phyloP scores from a whole-genome alignment of 2,329 filamentous ascomycete genomes.

The Paecilomyces sp. region DNA sequence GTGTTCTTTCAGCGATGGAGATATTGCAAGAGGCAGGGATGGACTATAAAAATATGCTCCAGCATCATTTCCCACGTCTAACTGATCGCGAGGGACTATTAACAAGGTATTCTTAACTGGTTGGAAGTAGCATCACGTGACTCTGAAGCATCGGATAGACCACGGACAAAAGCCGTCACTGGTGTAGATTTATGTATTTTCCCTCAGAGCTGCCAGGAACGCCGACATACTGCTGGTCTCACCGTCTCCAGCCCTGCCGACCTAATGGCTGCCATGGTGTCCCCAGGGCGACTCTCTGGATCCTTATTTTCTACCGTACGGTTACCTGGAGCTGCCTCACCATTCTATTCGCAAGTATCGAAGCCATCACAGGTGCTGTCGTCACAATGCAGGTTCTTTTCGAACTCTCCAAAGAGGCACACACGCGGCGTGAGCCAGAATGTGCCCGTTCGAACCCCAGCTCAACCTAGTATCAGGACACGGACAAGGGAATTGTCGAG shows the following conservation, averaged over 20 bases:
- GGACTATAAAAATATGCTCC: neutral
- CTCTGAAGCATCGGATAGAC: neutral
- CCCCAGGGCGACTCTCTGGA: conserved; percentile 17
- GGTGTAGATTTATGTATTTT: neutral
- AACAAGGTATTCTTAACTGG: neutral
- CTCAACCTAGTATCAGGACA: conserved; percentile 33
- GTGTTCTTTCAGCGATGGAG: neutral
- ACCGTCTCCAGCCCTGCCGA: neutral
- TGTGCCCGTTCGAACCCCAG: conserved; percentile 19
- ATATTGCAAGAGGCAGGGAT: neutral
- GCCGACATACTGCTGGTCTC: neutral
- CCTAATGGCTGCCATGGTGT: conserved; percentile 23
- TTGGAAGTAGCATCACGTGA: neutral
- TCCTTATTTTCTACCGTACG: conserved; percentile 13
- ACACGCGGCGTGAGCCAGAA: conserved; percentile 12
- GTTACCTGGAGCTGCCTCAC: conserved; percentile 9
- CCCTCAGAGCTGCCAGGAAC: neutral
- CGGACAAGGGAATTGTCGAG: conserved; percentile 22
- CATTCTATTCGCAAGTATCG: conserved; percentile 1
- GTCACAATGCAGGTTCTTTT: conserved; percentile 28
- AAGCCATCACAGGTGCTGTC: conserved; percentile 7
- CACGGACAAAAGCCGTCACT: neutral
- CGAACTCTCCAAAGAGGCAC: conserved; percentile 18
- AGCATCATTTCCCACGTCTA: neutral
- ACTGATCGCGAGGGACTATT: neutral